A percentile compares a stretch with the other conserved stretches of the same genome.
These are phyloP conservation scores for Annulohypoxylon truncatum DNA, from an alignment of 2,329 filamentous ascomycete species.

Conservation along the genomic window DNA sequence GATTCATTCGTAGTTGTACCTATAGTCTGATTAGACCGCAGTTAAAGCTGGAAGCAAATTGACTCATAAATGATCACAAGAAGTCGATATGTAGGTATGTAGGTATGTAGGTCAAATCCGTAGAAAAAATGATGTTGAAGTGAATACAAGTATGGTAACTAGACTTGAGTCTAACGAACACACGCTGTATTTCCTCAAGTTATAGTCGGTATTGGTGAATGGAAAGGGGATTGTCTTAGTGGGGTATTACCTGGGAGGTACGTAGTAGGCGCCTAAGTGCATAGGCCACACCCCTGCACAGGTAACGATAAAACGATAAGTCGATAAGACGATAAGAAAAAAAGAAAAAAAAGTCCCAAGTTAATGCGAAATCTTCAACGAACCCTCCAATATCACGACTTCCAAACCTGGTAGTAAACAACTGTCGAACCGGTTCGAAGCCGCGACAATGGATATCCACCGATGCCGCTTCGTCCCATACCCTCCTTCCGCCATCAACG, in stretches of 20 bases:
- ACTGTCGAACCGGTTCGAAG: slow-evolving; percentile 3
- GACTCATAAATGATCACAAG: too few relatives aligned
- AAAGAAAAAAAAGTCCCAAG: slow-evolving; percentile 26
- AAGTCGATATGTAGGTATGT: too few relatives aligned
- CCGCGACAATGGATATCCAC: slow-evolving; percentile 85
- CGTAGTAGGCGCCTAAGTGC: neutral
- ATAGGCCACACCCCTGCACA: neutral
- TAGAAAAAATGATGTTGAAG: too few relatives aligned
- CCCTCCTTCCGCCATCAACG: slow-evolving; percentile 91
- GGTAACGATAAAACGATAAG: slow-evolving; percentile 19
- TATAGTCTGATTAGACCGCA: too few relatives aligned
- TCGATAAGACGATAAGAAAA: slow-evolving; percentile 16
- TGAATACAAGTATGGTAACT: too few relatives aligned
- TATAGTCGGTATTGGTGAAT: neutral
- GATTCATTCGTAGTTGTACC: too few relatives aligned
- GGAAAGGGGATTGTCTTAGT: neutral
- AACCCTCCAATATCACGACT: neutral
- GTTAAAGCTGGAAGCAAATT: too few relatives aligned
- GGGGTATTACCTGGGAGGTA: neutral
- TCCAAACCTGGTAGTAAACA: neutral
- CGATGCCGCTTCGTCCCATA: slow-evolving; percentile 96
- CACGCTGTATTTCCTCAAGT: too few relatives aligned
- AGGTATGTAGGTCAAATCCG: too few relatives aligned
- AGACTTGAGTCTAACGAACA: too few relatives aligned
- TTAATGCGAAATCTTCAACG: slow-evolving; percentile 4